Evolutionary conservation across 1,284 basidiomycete genomes (phyloP).

Genomic region (Cryptococcus wingfieldii): DNA sequence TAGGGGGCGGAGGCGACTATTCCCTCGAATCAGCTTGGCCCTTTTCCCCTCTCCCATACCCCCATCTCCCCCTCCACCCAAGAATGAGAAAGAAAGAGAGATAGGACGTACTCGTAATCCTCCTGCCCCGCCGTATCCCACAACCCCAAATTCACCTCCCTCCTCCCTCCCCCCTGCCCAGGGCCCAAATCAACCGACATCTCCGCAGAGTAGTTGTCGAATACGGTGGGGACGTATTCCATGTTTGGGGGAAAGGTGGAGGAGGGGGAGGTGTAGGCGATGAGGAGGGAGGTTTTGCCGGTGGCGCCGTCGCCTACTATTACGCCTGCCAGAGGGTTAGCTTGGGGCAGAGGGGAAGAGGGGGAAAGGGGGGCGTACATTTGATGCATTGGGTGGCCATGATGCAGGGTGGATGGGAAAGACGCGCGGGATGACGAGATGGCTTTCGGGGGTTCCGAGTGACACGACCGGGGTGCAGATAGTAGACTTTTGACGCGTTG

Average conservation of each 20-base stretch:
- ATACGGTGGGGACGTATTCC: conserved; percentile 50
- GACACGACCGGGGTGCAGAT: no score
- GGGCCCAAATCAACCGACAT: conserved; percentile 89
- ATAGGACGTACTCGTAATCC: conserved; percentile 56
- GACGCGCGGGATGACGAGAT: no score
- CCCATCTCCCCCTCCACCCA: no score
- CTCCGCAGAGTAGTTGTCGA: conserved; percentile 53
- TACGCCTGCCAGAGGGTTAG: conserved; percentile 53
- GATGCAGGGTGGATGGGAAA: neutral
- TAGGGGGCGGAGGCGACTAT: conserved; percentile 89
- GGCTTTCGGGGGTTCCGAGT: no score
- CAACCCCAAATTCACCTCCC: conserved; percentile 65
- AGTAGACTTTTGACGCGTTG: no score
- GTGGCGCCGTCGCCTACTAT: conserved; percentile 99
- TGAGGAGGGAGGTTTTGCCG: conserved; percentile 63
- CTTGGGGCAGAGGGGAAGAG: neutral
- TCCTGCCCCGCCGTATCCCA: conserved; percentile 87
- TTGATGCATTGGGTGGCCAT: conserved; percentile 28
- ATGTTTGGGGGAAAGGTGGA: conserved; percentile 44
- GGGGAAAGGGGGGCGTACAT: conserved; percentile 16
- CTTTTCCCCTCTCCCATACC: no score
- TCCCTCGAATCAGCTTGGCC: neutral
- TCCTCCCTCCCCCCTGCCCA: conserved; percentile 34
- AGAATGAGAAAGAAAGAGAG: no score
- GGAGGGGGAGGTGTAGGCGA: conserved; percentile 49